These are phyloP conservation scores for Lachancea dasiensis DNA, from an alignment of 805 yeast species.

Conservation along the genomic window DNA sequence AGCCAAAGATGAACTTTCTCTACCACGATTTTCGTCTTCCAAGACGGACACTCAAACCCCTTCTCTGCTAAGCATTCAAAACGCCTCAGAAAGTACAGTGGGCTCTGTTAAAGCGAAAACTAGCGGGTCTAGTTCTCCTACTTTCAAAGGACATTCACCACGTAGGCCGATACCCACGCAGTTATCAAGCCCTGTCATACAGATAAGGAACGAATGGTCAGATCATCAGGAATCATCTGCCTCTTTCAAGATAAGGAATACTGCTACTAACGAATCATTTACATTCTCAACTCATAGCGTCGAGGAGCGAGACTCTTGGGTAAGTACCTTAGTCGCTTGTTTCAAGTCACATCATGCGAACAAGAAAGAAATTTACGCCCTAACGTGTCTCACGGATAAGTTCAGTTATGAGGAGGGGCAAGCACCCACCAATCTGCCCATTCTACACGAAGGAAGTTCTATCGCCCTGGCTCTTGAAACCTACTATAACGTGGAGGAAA, in stretches of 20 bases:
- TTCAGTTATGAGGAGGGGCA: slow-evolving; percentile 60
- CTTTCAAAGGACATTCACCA: slow-evolving; percentile 19
- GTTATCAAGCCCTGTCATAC: slow-evolving; percentile 1
- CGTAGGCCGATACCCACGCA: slow-evolving; percentile 6
- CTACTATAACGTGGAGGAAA: slow-evolving; percentile 11
- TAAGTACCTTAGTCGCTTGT: slow-evolving; percentile 43
- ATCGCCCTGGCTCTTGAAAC: slow-evolving; percentile 37
- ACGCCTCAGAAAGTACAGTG: background rate
- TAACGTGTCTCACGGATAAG: slow-evolving; percentile 49
- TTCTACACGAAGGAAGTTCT: slow-evolving; percentile 48
- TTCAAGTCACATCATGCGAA: slow-evolving; percentile 37
- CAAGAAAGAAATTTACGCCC: slow-evolving; percentile 46
- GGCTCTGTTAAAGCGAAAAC: slow-evolving; percentile 16
- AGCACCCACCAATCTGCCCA: slow-evolving; percentile 46
- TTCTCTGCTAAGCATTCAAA: too few species aligned
- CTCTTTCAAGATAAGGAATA: slow-evolving; percentile 49
- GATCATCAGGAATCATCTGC: slow-evolving; percentile 9
- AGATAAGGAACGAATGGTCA: slow-evolving; percentile 2
- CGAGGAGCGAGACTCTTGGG: slow-evolving; percentile 56
- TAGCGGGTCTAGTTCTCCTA: slow-evolving; percentile 19
- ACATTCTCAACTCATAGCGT: slow-evolving; percentile 44
- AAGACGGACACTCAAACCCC: too few species aligned
- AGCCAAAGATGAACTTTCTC: slow-evolving; percentile 31
- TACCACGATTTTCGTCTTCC: too few species aligned
- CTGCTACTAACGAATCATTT: slow-evolving; percentile 50